Percentiles rank a stretch among this genome's conserved stretches.
Evolutionary conservation across 2,329 filamentous ascomycete species (phyloP).

Genomic region (Cytospora schulzeri): DNA sequence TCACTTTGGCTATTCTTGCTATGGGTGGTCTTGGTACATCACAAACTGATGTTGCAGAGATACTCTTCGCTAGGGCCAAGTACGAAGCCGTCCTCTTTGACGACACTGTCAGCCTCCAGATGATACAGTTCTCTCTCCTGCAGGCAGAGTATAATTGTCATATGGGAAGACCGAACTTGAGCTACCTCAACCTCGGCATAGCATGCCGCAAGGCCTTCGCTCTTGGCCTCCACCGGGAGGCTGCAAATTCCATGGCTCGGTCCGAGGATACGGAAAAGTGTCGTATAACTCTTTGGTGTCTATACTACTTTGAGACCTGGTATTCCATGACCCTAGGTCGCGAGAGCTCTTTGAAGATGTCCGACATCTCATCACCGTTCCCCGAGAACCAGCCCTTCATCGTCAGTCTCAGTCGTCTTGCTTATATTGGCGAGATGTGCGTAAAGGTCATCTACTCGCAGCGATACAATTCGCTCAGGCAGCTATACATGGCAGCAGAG

Average conservation of each 20-base stretch:
- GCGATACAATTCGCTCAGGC: constrained; percentile 33
- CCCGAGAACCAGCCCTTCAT: constrained; percentile 30
- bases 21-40: constrained; percentile 33
- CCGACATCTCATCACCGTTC: constrained; percentile 33
- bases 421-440: constrained; percentile 30
- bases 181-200: constrained; percentile 35
- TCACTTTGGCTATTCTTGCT: constrained; percentile 33
- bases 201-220: constrained; percentile 36
- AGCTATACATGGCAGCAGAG: constrained; percentile 33
- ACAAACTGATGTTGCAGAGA: constrained; percentile 33
- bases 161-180: constrained; percentile 36
- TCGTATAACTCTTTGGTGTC: constrained; percentile 35
- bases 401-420: constrained; percentile 30
- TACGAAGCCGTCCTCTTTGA: constrained; percentile 33
- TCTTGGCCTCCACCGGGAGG: constrained; percentile 35
- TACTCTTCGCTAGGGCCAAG: constrained; percentile 33
- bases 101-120: constrained; percentile 37
- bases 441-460: constrained; percentile 32
- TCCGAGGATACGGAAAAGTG: constrained; percentile 32
- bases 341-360: constrained; percentile 29
- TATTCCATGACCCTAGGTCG: constrained; percentile 32
- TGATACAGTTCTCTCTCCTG: constrained; percentile 36
- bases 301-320: constrained; percentile 36
- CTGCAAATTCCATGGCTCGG: constrained; percentile 25
- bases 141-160: constrained; percentile 34